Evolutionary conservation across 306 rosid genomes (phyloP), one percentile per base, ranked within the genome.

Genomic region (Vigna unguiculata): DNA sequence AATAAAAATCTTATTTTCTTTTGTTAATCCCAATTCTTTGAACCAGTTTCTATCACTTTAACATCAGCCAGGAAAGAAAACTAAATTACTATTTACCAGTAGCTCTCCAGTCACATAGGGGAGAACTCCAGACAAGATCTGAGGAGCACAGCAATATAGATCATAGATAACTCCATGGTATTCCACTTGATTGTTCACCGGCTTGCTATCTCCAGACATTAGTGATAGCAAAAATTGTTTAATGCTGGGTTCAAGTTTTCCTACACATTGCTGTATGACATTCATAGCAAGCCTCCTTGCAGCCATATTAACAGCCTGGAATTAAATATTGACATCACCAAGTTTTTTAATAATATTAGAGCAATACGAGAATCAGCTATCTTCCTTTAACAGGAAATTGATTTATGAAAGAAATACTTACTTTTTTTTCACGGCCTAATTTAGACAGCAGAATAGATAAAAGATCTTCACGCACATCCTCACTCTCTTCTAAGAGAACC

Each of bases 261-360:
- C 99, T 2, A 87, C 91, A 15, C 89, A 91, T 38, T 88, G 89
- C 59, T 85, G 89, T 91, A 96, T 84, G 81, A 96, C 98, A 87
- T 89, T 91, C 98, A 96, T 96, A n/a, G 96, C 93, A 82, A 96
- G 93, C 91, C 78, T 93, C 92, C 96, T 96, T 55, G 97, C 93
- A 83, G 98, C 97, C 88, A 72, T 71, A 83, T 88, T 84, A 80
- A 90, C 70, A 76, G 83, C 96, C 99, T 96, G 91, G 77, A 83
- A 88, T 77, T 54, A 61, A 83, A 78, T 59, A 41, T 67, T 14
- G 55, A 66, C 58, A 78, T 13, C 48, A 52, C 68, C 70, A 72
- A 46, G 38, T 67, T 74, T 64, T 45, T 59, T 28, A 28, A 46
- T 57, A 45, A 48, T 30, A 51, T 19, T 22, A 49, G 45, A 70